Base-by-base conservation (phyloP, 1,139 yeast species). In the Taphrina deformans region DNA sequence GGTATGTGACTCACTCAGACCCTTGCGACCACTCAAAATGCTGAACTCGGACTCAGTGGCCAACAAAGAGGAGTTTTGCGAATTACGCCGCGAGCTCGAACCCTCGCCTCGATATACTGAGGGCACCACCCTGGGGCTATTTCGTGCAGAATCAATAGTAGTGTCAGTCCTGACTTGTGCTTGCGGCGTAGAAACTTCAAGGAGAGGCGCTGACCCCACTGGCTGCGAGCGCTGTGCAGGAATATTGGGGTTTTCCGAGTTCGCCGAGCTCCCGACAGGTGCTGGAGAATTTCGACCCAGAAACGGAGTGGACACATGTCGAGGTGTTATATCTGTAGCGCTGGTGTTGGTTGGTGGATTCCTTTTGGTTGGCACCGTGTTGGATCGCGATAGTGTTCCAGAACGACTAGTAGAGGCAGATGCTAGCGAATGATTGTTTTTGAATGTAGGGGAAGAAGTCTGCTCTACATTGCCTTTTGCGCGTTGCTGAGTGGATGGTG, bases 291-390 rank as follows among this genome's bases (percentile, higher is more conserved):
- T 44, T 7, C 31, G 35, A 16, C 51, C 27, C 33, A 38, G 10
- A 14, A 27, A n/a, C 16, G 61, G 61, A 7, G 44, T 16, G n/a
- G 55, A 45, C 24, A 35, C 55, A 33, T 58, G 62, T n/a, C 53
- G 55, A 16, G 55, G 62, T 6, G 48, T 27, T 3, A 27, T 6
- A 14, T 45, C 46, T 12, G 45, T 10, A 4, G 21, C 18, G 5
- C n/a, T 16, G 14, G n/a, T 14, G 31, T 5, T 24, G 10, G n/a
- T 18, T 7, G 63, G 63, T n/a, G 51, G 24, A 10, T 59, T 51
- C 9, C 63, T 55, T 23, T 59, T 59, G 4, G 56, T 48, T 9
- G 63, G 63, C 21, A 59, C 38, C 14, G 63, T 59, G 35, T 59
- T 59, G 7, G 63, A 59, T 9, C 63, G 46, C 3, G 63, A 59